Evolutionary conservation across 371 early-diverging fungal genomes (phyloP).

Genomic region (Mortierella sp.): DNA sequence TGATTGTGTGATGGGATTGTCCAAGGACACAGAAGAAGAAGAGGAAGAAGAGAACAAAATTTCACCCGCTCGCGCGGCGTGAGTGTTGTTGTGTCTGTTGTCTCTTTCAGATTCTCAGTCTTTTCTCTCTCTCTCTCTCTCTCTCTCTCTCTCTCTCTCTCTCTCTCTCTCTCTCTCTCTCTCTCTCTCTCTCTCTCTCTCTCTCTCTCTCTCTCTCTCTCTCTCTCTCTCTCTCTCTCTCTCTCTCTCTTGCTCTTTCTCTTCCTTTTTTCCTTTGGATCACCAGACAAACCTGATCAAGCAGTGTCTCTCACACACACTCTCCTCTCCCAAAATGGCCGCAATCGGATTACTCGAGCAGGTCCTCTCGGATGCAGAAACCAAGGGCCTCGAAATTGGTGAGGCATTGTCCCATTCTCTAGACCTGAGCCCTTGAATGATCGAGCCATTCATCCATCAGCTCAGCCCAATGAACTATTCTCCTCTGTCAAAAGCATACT

Average conservation of each 20-base stretch:
- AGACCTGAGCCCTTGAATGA: no score
- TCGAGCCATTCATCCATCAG: no score
- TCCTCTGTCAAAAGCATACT: not conserved
- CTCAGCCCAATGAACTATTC: no score
- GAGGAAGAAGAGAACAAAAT: not conserved
- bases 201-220: no score
- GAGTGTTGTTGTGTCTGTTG: not conserved
- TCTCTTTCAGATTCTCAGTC: no score
- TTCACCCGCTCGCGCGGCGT: no score
- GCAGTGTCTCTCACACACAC: not conserved
- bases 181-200: no score
- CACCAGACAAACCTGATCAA: no score
- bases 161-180: no score
- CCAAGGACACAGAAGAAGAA: not conserved
- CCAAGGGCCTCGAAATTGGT: conserved; percentile 39
- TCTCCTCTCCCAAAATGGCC: not conserved
- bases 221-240: not conserved
- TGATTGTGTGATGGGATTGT: not conserved
- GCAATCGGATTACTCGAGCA: conserved; percentile 20
- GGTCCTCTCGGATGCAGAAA: conserved; percentile 44
- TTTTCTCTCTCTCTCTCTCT: not conserved
- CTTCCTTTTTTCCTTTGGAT: not conserved
- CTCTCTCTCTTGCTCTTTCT: no score
- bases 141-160: conserved; percentile 1
- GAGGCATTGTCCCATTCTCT: not conserved